Evolutionary conservation across 768 basidiomycete genomes (phyloP).

Genomic region (Boletales sp.): DNA sequence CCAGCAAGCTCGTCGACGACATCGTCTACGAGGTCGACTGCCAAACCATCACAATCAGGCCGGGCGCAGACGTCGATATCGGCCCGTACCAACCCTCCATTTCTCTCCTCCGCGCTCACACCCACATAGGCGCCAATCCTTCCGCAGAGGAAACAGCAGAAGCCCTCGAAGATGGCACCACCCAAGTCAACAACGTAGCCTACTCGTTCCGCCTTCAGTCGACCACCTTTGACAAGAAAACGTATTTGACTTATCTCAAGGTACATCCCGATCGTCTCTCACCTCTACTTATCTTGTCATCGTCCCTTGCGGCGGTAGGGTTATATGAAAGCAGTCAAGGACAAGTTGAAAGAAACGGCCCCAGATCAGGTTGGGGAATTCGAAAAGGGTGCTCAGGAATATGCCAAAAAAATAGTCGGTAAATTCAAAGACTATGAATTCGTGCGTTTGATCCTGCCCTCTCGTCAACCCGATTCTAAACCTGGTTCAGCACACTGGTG

Average conservation of each 20-base stretch:
- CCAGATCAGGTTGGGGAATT: slow-evolving; percentile 69
- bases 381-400: slow-evolving; percentile 73
- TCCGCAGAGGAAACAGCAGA: slow-evolving; percentile 88
- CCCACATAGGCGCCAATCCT: slow-evolving; percentile 76
- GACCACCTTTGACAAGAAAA: slow-evolving; percentile 88
- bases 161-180: slow-evolving; percentile 72
- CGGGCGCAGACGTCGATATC: slow-evolving; percentile 82
- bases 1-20: slow-evolving; percentile 72
- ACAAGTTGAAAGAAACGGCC: slow-evolving; percentile 48
- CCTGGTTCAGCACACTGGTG: slow-evolving; percentile 58
- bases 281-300: background rate
- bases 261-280: slow-evolving; percentile 21
- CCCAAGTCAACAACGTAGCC: slow-evolving; percentile 82
- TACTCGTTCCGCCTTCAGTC: slow-evolving; percentile 86
- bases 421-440: slow-evolving; percentile 97
- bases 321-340: slow-evolving; percentile 94
- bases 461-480: background rate
- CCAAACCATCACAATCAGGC: slow-evolving; percentile 60
- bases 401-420: slow-evolving; percentile 83
- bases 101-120: slow-evolving; percentile 6
- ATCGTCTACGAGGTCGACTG: slow-evolving; percentile 90
- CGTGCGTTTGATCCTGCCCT: slow-evolving; percentile 40
- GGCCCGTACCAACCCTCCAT: slow-evolving; percentile 43
- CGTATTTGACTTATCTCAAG: slow-evolving; percentile 81
- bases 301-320: slow-evolving; percentile 39